Percentiles rank a stretch among this genome's conserved stretches.
These are phyloP conservation scores for Fusarium concolor DNA, from an alignment of 2,329 filamentous ascomycete species.

Conservation along the genomic window DNA sequence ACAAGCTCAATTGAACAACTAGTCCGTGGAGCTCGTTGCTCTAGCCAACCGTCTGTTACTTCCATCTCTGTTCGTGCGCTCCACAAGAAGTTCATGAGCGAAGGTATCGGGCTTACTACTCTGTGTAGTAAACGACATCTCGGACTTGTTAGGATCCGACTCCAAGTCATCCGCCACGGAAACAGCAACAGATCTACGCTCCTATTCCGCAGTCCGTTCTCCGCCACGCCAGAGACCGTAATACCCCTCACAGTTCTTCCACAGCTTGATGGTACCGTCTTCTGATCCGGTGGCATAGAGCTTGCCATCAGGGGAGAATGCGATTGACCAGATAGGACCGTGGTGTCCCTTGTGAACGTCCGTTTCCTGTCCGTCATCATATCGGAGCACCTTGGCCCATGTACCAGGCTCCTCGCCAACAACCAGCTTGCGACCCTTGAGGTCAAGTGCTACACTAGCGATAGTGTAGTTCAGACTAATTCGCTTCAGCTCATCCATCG, in stretches of 20 bases:
- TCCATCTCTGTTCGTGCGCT: not conserved
- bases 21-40: not conserved
- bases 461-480: constrained; percentile 85
- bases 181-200: constrained; percentile 37
- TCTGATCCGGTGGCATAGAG: constrained; percentile 96
- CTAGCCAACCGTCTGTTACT: not conserved
- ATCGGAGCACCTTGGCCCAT: constrained; percentile 95
- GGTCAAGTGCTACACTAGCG: constrained; percentile 89
- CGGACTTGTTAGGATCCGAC: constrained; percentile 6
- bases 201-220: constrained; percentile 54
- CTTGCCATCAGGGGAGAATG: constrained; percentile 95
- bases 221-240: constrained; percentile 72
- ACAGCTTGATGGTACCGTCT: constrained; percentile 96
- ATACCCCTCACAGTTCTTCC: constrained; percentile 75
- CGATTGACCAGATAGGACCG: constrained; percentile 95
- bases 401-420: constrained; percentile 93
- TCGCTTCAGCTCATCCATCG: constrained; percentile 80
- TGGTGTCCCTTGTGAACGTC: constrained; percentile 98
- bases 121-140: constrained; percentile 14
- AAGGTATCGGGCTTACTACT: constrained; percentile 26
- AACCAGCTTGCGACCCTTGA: constrained; percentile 83
- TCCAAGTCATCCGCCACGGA: constrained; percentile 30
- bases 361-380: constrained; percentile 84
- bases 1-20: not conserved
- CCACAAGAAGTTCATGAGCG: not conserved